phyloP scores from a whole-genome alignment of 192 early-diverging fungal genomes.

The Entophlyctis luteolus region DNA sequence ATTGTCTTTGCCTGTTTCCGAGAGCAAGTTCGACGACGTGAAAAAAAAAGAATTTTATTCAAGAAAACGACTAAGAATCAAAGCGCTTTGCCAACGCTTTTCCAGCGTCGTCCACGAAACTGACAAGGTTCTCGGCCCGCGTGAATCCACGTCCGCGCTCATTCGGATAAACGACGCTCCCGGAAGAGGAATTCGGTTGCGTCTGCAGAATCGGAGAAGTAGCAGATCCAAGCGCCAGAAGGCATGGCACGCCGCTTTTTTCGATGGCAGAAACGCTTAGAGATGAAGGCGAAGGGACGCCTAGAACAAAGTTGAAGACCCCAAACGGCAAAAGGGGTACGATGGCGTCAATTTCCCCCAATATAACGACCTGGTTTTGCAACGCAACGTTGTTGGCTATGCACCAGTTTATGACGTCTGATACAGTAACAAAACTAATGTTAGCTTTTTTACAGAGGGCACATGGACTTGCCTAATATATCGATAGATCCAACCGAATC shows the following conservation, averaged over 20 bases:
- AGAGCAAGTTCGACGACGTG: too few species aligned
- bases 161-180: constrained; percentile 38
- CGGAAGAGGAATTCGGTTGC: constrained; percentile 31
- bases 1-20: too few species aligned
- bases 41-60: too few species aligned
- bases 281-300: constrained; percentile 33
- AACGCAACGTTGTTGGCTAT: constrained; percentile 27
- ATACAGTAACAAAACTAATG: not conserved
- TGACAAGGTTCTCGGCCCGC: constrained; percentile 32
- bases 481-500: not conserved
- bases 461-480: not conserved
- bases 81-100: constrained; percentile 31
- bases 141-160: constrained; percentile 39
- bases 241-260: constrained; percentile 27
- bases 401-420: constrained; percentile 36
- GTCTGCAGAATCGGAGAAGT: constrained; percentile 33
- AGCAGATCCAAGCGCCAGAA: constrained; percentile 25
- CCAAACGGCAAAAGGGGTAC: constrained; percentile 36
- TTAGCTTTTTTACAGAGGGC: not conserved
- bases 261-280: constrained; percentile 9
- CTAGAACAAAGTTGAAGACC: constrained; percentile 35
- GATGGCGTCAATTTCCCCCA: constrained; percentile 10
- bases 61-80: constrained; percentile 15
- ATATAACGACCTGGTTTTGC: constrained; percentile 37
- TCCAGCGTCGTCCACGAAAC: constrained; percentile 26